These are phyloP conservation scores for Alliaria petiolata DNA, from an alignment of 345 rosid species.

Conservation along the genomic window DNA sequence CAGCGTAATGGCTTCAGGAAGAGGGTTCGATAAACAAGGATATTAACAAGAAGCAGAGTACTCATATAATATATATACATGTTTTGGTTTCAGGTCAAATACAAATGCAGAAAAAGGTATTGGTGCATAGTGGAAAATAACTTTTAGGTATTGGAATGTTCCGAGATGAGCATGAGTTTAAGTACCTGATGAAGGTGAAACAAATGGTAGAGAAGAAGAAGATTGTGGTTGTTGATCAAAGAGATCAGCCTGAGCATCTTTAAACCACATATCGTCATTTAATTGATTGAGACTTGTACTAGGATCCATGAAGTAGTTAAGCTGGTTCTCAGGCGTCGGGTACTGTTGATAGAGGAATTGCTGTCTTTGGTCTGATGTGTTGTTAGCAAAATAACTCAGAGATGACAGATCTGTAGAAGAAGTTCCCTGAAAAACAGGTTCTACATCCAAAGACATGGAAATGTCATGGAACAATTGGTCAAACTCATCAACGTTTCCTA, in stretches of 20 bases:
- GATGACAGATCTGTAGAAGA: background rate
- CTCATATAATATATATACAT: constrained; percentile 1
- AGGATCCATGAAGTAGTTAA: constrained; percentile 24
- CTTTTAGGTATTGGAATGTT: background rate
- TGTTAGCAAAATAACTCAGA: background rate
- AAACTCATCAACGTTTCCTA: constrained; percentile 3
- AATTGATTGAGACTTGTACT: constrained; percentile 15
- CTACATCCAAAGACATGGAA: constrained; percentile 28
- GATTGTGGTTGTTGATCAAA: constrained; percentile 12
- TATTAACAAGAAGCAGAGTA: background rate
- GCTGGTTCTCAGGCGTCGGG: constrained; percentile 5
- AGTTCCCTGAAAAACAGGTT: constrained; percentile 18
- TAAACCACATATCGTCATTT: constrained; percentile 10
- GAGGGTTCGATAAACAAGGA: background rate
- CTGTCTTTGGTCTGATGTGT: background rate
- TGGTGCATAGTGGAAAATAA: background rate
- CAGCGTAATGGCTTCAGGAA: background rate
- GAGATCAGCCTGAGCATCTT: constrained; percentile 21
- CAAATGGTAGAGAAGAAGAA: constrained; percentile 11
- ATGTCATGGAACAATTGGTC: constrained; percentile 29
- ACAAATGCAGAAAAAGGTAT: background rate
- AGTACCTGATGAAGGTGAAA: constrained; percentile 30
- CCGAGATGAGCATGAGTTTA: background rate
- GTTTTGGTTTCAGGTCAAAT: background rate
- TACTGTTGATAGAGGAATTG: constrained; percentile 3